Base-by-base conservation (phyloP, 1,139 yeast genomes). In the Diutina siamensis region DNA sequence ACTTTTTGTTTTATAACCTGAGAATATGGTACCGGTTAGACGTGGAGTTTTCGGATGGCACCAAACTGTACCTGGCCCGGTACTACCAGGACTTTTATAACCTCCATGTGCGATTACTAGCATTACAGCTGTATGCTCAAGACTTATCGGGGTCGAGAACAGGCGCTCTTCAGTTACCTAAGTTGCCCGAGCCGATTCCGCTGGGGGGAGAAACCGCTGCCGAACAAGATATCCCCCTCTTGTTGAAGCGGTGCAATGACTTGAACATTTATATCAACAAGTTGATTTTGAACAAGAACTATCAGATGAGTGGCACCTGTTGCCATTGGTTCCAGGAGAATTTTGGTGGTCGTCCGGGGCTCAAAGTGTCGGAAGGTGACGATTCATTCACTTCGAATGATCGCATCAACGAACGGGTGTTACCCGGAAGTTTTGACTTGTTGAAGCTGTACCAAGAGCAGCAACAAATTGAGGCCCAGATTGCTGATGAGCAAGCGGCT, bases 11-110 rank as follows among this genome's bases (percentile, higher is more conserved):
- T 34, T 59, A 49, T 44, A 59, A 67, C 17, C 64, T 68, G 40
- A 52, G 70, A 44, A 65, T 62, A 51, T 69, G 74, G 74, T 71
- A 70, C 54, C 55, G 74, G 41, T 54, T 71, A 31, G 75, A 70
- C 49, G 53, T 69, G 13, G 58, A 55, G 21, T 62, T 60, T 48
- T 59, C 65, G 17, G 63, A 66, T 49, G 57, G 59, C 35, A 59
- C 65, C 32, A 60, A 55, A 33, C 50, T 59, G 40, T 63, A 58
- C 47, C 50, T 68, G 18, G 62, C 70, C 45, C 61, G 72, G 40
- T 67, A 62, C 51, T 70, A 70, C 52, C 72, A 68, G 54, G 72
- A 69, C 48, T 70, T 70, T 48, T 70, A 69, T 52, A 62, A 67
- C 46, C 57, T 70, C 38, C 74, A 70, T 51, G 58, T 58, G 38